phyloP scores from a whole-genome alignment of 805 yeast genomes.

The Nakazawaea molendinolei region DNA sequence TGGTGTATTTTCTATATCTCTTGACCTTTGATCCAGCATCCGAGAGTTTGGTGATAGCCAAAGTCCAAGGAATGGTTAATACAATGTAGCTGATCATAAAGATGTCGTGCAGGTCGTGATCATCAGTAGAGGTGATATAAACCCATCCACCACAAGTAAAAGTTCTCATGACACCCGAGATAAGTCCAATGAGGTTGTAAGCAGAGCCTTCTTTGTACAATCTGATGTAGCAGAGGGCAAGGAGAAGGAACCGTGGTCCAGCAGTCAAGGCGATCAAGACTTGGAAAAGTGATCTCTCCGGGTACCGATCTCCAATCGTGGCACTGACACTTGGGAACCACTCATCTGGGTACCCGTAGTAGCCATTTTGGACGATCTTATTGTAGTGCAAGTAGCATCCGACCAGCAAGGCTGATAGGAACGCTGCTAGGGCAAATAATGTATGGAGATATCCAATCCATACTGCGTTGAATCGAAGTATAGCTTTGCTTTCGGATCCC shows the following conservation, averaged over 20 bases:
- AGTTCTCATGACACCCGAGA: constrained; percentile 79
- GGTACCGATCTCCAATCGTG: constrained; percentile 93
- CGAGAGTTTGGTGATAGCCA: constrained; percentile 46
- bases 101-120: constrained; percentile 92
- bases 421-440: constrained; percentile 65
- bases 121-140: constrained; percentile 93
- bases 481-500: no score
- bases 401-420: constrained; percentile 63
- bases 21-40: constrained; percentile 41
- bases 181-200: constrained; percentile 35
- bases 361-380: constrained; percentile 83
- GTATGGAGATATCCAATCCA: constrained; percentile 70
- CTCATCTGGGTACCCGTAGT: constrained; percentile 90
- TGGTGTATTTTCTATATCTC: constrained; percentile 45
- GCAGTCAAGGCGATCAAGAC: constrained; percentile 86
- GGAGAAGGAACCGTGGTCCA: constrained; percentile 77
- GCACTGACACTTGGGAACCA: constrained; percentile 99
- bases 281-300: constrained; percentile 91
- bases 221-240: constrained; percentile 47
- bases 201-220: constrained; percentile 29
- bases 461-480: constrained; percentile 48
- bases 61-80: constrained; percentile 88
- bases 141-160: constrained; percentile 99
- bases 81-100: constrained; percentile 90
- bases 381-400: constrained; percentile 77